Evolutionary conservation across 192 early-diverging fungal species (phyloP), one percentile per base, ranked within the genome.

Genomic region (Funneliformis geosporum): DNA sequence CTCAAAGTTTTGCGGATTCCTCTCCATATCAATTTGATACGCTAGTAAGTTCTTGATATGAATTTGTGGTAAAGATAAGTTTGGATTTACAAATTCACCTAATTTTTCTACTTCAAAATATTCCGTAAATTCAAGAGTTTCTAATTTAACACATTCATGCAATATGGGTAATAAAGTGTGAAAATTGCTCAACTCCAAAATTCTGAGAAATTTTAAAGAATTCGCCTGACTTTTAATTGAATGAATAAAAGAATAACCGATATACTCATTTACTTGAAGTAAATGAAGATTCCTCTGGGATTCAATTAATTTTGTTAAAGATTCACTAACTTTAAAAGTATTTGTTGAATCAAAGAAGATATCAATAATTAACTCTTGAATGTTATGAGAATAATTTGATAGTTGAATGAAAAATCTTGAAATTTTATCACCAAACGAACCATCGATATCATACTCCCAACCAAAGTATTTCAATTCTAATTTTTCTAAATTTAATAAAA

Each of bases 161-260:
- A 64, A 64, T 64, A 64, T 28, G 1, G 62, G 62, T 27, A 64
- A 25, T 64, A 64, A 25, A 27, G 27, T 27, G 27, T 64, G 25
- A 28, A 64, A 27, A 27, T 23, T 27, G 27, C 25, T 25, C 21
- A 64, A 27, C 4, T 64, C 25, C 27, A 27, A 27, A 64, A 64
- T 64, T 64, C 62, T 23, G 27, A 64, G 62, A 64, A 64, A 64
- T 64, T 23, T 64, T 28, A 64, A 64, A 12, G 62, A 64, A 64
- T 25, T 27, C 27, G 62, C 27, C 27, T 64, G 62, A 64, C 62
- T 64, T 64, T 25, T n/a, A 27, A 64, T 27, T 9, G 62, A 64
- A 27, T 64, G 8, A 23, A 64, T 64, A 27, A 64, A 64, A 28
- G 62, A 23, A 64, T 23, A 25, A 64, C 21, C 62, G 10, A 23